Base-by-base conservation (phyloP, 305 asterid genomes). In the Fraxinus greggii region DNA sequence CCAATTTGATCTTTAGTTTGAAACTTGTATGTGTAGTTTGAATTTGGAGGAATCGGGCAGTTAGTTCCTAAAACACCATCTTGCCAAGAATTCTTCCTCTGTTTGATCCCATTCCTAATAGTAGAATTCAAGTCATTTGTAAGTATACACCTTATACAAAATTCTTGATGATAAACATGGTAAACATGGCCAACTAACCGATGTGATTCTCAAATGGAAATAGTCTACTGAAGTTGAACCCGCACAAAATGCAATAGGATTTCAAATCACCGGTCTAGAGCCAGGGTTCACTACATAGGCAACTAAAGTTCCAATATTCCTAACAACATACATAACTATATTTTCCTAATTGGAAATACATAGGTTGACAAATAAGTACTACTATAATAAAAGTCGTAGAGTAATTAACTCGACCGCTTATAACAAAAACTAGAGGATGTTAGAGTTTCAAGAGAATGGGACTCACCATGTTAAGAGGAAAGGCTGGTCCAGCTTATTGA, bases 31-130 rank as follows among this genome's bases (percentile, higher is more conserved):
- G 98, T 95, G 90, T 73, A 95, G 35, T 95, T 95, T n/a, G 90
- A 38, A 72, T 95, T 94, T 0, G 92, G 94, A 63, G 95, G 99
- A 83, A 95, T 87, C 9, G 99, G 91, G 78, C 99, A 95, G 45
- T 95, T 95, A n/a, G 99, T 95, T 81, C 98, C 99, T 80, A 87
- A 59, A 65, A 95, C 99, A 67, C 99, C 99, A 83, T 95, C 98
- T 86, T 95, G 97, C 99, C 98, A 95, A 17, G 96, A 92, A 81
- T 95, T 95, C 91, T 95, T 95, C 83, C 98, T 94, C 86, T 95
- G 99, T 79, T 94, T 95, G 83, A 95, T 95, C 42, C 98, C 99
- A 83, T 95, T 95, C 99, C 98, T 95, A 91, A n/a, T 35, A 80
- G 83, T 15, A 82, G 86, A 84, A 75, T 51, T 36, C 29, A 4